These are phyloP conservation scores for Penicillium thymicola DNA, from an alignment of 2,329 filamentous ascomycete species.

Conservation along the genomic window DNA sequence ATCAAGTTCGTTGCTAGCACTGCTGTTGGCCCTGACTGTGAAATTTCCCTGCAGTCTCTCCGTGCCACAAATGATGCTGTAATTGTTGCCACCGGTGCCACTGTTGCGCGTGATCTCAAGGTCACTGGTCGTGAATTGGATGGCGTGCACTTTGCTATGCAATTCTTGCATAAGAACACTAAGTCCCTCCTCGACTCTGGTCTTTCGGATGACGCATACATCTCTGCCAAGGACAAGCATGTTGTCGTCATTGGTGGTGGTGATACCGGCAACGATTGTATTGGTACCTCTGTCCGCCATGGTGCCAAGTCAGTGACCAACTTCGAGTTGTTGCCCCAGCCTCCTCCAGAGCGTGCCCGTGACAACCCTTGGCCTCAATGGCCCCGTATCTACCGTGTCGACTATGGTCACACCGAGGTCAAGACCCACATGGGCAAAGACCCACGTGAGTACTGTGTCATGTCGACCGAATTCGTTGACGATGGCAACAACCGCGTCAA, in stretches of 20 bases:
- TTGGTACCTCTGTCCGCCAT: constrained; percentile 92
- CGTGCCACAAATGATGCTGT: constrained; percentile 76
- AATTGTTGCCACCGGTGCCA: constrained; percentile 87
- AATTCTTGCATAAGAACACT: constrained; percentile 96
- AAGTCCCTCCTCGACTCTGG: constrained; percentile 94
- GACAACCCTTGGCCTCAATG: constrained; percentile 99
- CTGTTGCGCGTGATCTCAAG: constrained; percentile 86
- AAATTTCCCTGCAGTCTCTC: constrained; percentile 66
- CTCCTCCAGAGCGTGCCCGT: constrained; percentile 79
- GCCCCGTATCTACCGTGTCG: constrained; percentile 97
- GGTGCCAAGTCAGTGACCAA: constrained; percentile 95
- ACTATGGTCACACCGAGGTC: constrained; percentile 94
- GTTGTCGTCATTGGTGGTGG: constrained; percentile 96
- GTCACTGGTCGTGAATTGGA: constrained; percentile 85
- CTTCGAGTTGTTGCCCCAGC: constrained; percentile 92
- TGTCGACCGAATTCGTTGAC: constrained; percentile 94
- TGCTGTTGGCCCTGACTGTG: constrained; percentile 70
- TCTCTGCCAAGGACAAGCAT: constrained; percentile 92
- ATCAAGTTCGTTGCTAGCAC: constrained; percentile 76
- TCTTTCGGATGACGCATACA: constrained; percentile 77
- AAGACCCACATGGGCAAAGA: constrained; percentile 95
- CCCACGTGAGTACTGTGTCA: constrained; percentile 95
- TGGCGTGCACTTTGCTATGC: constrained; percentile 94
- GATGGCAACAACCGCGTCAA: constrained; percentile 84
- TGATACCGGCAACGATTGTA: constrained; percentile 97